A percentile compares a stretch with the other conserved stretches of the same genome.
Conservation (phyloP, 2,329 filamentous ascomycete species). For the Neonectria ditissima region DNA sequence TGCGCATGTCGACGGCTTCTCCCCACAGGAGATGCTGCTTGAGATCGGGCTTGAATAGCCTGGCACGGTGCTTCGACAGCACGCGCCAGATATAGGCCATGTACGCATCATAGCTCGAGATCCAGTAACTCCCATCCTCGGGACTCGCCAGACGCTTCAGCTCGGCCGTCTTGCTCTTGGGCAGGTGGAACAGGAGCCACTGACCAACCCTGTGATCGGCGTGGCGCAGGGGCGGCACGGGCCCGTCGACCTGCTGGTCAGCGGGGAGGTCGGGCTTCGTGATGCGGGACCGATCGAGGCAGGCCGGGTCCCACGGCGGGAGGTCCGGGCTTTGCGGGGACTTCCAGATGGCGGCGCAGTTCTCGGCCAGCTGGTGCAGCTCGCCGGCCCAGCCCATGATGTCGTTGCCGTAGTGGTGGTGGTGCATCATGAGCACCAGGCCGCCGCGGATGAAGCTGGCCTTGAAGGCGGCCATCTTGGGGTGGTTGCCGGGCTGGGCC, state of each 20-base stretch:
- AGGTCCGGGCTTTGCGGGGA: constrained; percentile 31
- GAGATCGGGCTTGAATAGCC: background rate
- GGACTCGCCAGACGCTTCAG: constrained; percentile 53
- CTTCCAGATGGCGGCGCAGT: constrained; percentile 51
- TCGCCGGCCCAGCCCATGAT: constrained; percentile 54
- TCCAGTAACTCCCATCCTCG: constrained; percentile 49
- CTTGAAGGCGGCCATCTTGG: constrained; percentile 52
- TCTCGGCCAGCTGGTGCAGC: constrained; percentile 55
- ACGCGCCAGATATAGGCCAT: constrained; percentile 55
- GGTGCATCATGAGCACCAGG: constrained; percentile 54
- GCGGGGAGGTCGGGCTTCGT: constrained; percentile 43
- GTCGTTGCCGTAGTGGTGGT: constrained; percentile 56
- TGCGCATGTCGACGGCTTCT: background rate
- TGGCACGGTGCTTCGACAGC: constrained; percentile 29
- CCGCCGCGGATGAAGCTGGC: constrained; percentile 56
- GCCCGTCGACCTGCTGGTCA: constrained; percentile 48
- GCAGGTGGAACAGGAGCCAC: constrained; percentile 55
- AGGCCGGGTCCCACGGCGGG: constrained; percentile 50
- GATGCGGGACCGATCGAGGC: constrained; percentile 50
- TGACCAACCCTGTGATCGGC: constrained; percentile 40
- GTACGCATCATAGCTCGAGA: constrained; percentile 59
- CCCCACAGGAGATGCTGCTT: background rate
- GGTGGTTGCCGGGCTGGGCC: constrained; percentile 48
- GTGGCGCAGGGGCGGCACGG: constrained; percentile 43
- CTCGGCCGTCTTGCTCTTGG: constrained; percentile 54